Evolutionary conservation across 805 yeast genomes (phyloP), one percentile per base, ranked within the genome.

Genomic region (Torulaspora franciscae): DNA sequence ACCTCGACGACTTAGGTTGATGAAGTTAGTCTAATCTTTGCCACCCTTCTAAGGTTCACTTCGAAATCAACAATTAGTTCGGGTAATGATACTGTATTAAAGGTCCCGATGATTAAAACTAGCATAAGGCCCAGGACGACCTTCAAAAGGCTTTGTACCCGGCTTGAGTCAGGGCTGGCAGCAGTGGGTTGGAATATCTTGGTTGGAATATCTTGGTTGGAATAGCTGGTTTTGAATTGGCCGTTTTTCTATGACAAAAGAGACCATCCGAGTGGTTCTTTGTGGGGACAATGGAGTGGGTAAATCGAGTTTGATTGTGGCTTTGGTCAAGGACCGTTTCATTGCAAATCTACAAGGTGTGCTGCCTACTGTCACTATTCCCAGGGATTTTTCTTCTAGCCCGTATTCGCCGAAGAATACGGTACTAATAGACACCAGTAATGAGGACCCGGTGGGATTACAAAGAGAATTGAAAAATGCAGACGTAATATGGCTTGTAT

Each of bases 241-340:
- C 8, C 25, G 19, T 15, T 10, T 25, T 23, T 14, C 14, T 23
- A 69, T 68, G 73, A 53, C 68, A 7, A 63, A 64, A 62, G 81
- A 78, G 43, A 74, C 78, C 1, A 79, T 91, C 25, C 68, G 95
- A 46, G 83, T 93, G 1, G 95, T 88, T 0, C 82, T 93, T 0
- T 89, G 97, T 64, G 99, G 99, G 8, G 99, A 93, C 66, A 95
- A 86, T 49, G 85, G 87, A 19, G 95, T 87, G 3, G 95, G 95
- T 1, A 87, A 87, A 58, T 81, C 90, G 4, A 79, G 88, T 24
- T 68, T 93, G 39, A 79, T 91, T 17, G 81, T 93, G 0, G 74
- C 95, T 0, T 71, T 93, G 19, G 82, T 88, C 26, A 91, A 89
- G 62, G 96, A 86, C 55, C 76, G 80, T 22, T 89, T 80, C 61